Conservation (phyloP, 225 moss, liverwort and hornwort species). For the Marchantia polymorpha region DNA sequence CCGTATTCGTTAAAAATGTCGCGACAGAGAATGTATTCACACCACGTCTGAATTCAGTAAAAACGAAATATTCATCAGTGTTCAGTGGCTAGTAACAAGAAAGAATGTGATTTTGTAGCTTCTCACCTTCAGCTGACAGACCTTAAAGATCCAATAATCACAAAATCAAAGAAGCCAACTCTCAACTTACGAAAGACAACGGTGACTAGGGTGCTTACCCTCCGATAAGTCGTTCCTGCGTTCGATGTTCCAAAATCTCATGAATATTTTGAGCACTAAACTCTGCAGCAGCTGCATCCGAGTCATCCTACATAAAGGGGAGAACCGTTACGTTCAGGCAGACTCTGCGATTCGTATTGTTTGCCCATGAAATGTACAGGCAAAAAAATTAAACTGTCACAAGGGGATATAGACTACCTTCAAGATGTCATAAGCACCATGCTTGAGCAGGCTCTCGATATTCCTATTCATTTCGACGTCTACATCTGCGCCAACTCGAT, state of each 20-base stretch:
- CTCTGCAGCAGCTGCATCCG: constrained; percentile 63
- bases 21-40: constrained; percentile 87
- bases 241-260: constrained; percentile 79
- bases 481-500: constrained; percentile 64
- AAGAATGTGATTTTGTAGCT: not conserved
- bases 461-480: constrained; percentile 65
- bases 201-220: constrained; percentile 41
- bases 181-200: not conserved
- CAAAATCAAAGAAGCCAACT: not conserved
- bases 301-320: constrained; percentile 52
- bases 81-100: not conserved
- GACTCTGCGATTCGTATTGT: not conserved
- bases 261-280: constrained; percentile 76
- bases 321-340: not conserved
- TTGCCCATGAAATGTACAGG: not conserved
- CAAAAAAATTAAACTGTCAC: not conserved
- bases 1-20: constrained; percentile 70
- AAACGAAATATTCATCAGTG: not conserved
- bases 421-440: constrained; percentile 83
- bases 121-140: not conserved
- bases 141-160: not conserved
- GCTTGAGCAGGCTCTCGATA: constrained; percentile 79
- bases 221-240: constrained; percentile 77
- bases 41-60: constrained; percentile 49
- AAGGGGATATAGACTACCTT: constrained; percentile 47